Conservation (phyloP, 139 green algal species). For the Marvania coccoides region DNA sequence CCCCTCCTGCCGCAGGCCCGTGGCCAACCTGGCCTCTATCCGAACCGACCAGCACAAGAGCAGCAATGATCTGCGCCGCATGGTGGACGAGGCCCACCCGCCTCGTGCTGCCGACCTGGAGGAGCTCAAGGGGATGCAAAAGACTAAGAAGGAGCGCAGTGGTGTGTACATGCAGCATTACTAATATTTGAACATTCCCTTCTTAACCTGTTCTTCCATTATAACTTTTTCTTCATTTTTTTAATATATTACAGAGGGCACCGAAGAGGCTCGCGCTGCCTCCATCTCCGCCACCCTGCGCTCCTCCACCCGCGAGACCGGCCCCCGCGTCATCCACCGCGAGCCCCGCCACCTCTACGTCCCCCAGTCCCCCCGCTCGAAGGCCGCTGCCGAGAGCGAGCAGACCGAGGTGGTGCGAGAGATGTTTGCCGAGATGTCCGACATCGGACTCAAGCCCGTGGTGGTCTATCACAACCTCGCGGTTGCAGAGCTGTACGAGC, state of each 20-base stretch:
- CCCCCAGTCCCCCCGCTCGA: slow-evolving; percentile 19
- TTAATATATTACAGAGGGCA: neutral
- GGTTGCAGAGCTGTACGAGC: slow-evolving; percentile 54
- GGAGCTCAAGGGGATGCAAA: slow-evolving; percentile 30
- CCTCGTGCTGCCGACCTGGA: slow-evolving; percentile 21
- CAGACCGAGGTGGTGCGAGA: slow-evolving; percentile 27
- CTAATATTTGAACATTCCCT: neutral
- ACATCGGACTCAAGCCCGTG: slow-evolving; percentile 63
- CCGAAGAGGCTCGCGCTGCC: neutral
- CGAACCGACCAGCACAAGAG: too few species aligned
- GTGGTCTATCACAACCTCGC: slow-evolving; percentile 68
- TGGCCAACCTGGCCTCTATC: too few species aligned
- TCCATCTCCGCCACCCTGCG: slow-evolving; percentile 22
- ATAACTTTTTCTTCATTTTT: too few species aligned
- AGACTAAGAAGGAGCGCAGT: slow-evolving; percentile 19
- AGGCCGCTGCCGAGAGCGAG: slow-evolving; percentile 12
- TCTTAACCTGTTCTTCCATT: too few species aligned
- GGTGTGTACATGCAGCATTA: neutral
- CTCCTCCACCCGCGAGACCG: slow-evolving; percentile 1
- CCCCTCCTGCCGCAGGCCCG: too few species aligned
- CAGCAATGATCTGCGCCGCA: slow-evolving; percentile 6
- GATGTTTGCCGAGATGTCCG: slow-evolving; percentile 42
- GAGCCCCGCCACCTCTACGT: slow-evolving; percentile 32
- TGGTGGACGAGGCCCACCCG: slow-evolving; percentile 24
- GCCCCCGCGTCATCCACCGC: slow-evolving; percentile 12